These are phyloP conservation scores for Iberis pinnata DNA, from an alignment of 345 rosid species.

Conservation along the genomic window DNA sequence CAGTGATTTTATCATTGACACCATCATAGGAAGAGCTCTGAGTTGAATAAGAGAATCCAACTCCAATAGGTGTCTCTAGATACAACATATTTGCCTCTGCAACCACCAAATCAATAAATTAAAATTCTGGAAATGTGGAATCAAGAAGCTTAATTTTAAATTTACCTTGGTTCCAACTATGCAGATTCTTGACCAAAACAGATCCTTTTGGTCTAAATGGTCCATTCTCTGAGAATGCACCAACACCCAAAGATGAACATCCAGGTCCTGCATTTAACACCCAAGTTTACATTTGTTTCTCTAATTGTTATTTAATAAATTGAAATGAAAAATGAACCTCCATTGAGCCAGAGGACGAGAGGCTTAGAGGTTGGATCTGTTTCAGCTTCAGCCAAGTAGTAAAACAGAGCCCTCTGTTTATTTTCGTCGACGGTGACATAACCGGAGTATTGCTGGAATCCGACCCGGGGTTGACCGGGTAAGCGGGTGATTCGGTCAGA, in stretches of 20 bases:
- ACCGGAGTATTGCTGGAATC: constrained; percentile 75
- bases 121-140: neutral
- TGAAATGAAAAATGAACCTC: too few species aligned
- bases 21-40: constrained; percentile 54
- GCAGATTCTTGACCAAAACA: constrained; percentile 56
- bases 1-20: constrained; percentile 77
- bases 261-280: constrained; percentile 51
- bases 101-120: constrained; percentile 16
- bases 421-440: constrained; percentile 69
- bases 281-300: too few species aligned
- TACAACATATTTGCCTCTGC: constrained; percentile 93
- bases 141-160: neutral
- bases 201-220: constrained; percentile 94
- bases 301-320: too few species aligned
- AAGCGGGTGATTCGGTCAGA: constrained; percentile 46
- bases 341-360: constrained; percentile 96
- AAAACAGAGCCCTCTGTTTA: constrained; percentile 74
- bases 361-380: constrained; percentile 65
- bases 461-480: constrained; percentile 85
- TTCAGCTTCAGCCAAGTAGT: constrained; percentile 94
- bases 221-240: constrained; percentile 94
- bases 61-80: constrained; percentile 89
- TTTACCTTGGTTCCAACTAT: constrained; percentile 89
- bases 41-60: constrained; percentile 87
- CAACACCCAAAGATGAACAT: constrained; percentile 93